phyloP scores from a whole-genome alignment of 345 rosid genomes.

The Camelina hispida region DNA sequence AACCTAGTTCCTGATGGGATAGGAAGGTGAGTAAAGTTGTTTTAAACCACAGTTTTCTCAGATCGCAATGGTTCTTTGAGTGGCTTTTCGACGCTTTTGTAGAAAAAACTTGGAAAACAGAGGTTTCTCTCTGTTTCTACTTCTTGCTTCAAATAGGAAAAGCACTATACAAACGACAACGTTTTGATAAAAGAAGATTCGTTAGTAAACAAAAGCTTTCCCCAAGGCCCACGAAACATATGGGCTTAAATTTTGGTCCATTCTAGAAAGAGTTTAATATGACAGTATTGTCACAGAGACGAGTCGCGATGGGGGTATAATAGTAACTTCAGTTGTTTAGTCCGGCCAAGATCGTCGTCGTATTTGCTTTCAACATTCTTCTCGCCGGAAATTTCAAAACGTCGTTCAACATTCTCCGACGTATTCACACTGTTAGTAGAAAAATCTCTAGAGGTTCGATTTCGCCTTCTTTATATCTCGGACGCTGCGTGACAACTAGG shows the following conservation, averaged over 20 bases:
- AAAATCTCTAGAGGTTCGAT: too few species aligned
- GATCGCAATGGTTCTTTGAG: background rate
- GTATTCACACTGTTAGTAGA: too few species aligned
- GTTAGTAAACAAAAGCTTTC: background rate
- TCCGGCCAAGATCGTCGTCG: too few species aligned
- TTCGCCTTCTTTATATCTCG: too few species aligned
- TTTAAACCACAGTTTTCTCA: background rate
- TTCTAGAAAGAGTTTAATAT: background rate
- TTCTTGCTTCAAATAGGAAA: slow-evolving; percentile 20
- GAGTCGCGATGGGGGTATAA: background rate
- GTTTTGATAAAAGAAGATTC: background rate
- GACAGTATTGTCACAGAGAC: background rate
- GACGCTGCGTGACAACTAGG: too few species aligned
- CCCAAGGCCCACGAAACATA: background rate
- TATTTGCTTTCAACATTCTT: background rate
- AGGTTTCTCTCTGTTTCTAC: slow-evolving; percentile 4
- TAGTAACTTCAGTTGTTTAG: too few species aligned
- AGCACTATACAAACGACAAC: background rate
- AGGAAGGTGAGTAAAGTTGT: background rate
- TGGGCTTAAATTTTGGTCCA: background rate
- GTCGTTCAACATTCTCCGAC: too few species aligned
- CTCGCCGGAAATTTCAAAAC: too few species aligned
- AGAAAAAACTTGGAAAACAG: slow-evolving; percentile 27
- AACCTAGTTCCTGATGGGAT: background rate
- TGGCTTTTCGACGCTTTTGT: background rate